A percentile compares a stretch with the other conserved stretches of the same genome.
Conservation (phyloP, 768 basidiomycete species). For the Lentinula boryana region DNA sequence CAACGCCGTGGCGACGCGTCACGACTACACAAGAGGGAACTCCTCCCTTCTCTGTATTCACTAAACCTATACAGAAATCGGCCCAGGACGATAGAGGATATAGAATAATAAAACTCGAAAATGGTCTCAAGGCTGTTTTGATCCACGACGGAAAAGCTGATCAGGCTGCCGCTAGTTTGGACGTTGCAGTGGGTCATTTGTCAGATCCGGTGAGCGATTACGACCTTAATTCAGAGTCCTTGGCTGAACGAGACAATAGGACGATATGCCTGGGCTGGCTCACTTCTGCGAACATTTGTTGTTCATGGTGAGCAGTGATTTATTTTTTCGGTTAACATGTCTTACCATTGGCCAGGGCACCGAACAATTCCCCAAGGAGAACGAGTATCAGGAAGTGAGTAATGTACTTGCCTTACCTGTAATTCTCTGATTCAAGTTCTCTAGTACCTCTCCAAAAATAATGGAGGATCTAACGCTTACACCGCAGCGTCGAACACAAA, state of each 20-base stretch:
- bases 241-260: slow-evolving; percentile 29
- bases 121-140: slow-evolving; percentile 83
- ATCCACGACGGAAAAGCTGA: slow-evolving; percentile 84
- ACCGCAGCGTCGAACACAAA: slow-evolving; percentile 91
- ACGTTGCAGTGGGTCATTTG: slow-evolving; percentile 92
- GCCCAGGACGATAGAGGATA: slow-evolving; percentile 78
- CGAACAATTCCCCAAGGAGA: slow-evolving; percentile 82
- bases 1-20: slow-evolving; percentile 29
- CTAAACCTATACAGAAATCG: slow-evolving; percentile 59
- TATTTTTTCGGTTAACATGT: background rate
- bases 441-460: slow-evolving; percentile 74
- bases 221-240: slow-evolving; percentile 2
- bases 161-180: slow-evolving; percentile 91
- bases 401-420: background rate
- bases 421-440: slow-evolving; percentile 5
- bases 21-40: slow-evolving; percentile 14
- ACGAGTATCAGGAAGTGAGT: slow-evolving; percentile 84
- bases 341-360: slow-evolving; percentile 51
- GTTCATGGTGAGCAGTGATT: slow-evolving; percentile 66
- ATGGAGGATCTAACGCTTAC: slow-evolving; percentile 87
- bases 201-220: slow-evolving; percentile 72
- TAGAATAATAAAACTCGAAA: slow-evolving; percentile 75
- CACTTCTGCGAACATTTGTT: slow-evolving; percentile 96
- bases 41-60: slow-evolving; percentile 51
- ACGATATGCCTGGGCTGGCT: slow-evolving; percentile 88